Evolutionary conservation across 768 basidiomycete genomes (phyloP).

Genomic region (Lactarius akahatsu): DNA sequence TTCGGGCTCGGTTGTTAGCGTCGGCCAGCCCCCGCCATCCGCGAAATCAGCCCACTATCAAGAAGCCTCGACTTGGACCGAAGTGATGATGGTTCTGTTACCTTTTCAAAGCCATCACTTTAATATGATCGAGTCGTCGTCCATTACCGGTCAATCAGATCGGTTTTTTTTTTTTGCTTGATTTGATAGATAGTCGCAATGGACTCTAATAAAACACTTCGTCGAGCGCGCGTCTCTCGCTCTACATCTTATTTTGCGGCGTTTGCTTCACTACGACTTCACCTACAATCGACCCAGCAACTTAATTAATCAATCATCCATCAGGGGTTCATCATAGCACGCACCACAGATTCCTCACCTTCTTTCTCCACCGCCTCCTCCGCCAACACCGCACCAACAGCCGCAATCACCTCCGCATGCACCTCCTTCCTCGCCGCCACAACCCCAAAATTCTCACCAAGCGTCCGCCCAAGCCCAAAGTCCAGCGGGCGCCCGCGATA

Average conservation of each 20-base stretch:
- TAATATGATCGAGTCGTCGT: too few relatives aligned
- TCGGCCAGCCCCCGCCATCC: too few relatives aligned
- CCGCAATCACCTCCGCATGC: constrained; percentile 67
- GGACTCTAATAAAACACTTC: too few relatives aligned
- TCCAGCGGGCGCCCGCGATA: constrained; percentile 75
- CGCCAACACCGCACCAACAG: constrained; percentile 58
- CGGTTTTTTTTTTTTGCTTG: too few relatives aligned
- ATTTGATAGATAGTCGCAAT: too few relatives aligned
- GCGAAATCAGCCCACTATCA: too few relatives aligned
- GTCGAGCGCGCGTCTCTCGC: neutral
- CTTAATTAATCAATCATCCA: neutral
- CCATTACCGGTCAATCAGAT: too few relatives aligned
- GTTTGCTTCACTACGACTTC: neutral
- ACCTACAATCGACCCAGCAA: neutral
- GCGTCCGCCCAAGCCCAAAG: constrained; percentile 82
- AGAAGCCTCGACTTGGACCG: too few relatives aligned
- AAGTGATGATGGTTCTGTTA: too few relatives aligned
- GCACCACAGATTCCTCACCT: constrained; percentile 2
- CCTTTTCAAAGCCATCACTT: too few relatives aligned
- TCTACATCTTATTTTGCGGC: neutral
- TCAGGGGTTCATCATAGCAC: neutral
- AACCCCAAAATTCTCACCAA: constrained; percentile 86
- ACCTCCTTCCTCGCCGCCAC: constrained; percentile 76
- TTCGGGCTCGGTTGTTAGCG: too few relatives aligned
- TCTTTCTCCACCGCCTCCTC: constrained; percentile 7